These are phyloP conservation scores for Chamaenerion angustifolium DNA, from an alignment of 345 rosid species.

Conservation along the genomic window DNA sequence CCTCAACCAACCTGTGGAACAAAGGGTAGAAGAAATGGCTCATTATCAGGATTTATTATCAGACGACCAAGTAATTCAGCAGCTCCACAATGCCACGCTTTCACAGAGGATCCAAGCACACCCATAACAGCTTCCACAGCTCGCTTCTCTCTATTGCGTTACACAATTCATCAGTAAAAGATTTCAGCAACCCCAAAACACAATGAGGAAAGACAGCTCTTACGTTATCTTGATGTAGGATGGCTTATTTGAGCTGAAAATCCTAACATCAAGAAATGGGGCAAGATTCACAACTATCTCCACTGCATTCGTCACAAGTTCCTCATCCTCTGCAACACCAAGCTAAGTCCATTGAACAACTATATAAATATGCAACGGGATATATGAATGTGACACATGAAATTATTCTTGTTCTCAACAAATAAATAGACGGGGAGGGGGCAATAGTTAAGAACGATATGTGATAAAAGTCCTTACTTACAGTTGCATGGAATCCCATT, in stretches of 20 bases:
- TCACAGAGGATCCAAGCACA: conserved; percentile 58
- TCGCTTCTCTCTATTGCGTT: conserved; percentile 56
- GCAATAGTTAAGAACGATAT: too few species aligned
- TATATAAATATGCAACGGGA: background rate
- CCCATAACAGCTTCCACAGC: conserved; percentile 89
- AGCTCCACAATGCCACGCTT: conserved; percentile 96
- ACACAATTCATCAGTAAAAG: conserved; percentile 7
- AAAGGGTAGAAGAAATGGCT: conserved; percentile 79
- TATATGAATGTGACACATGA: background rate
- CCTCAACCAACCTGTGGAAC: conserved; percentile 74
- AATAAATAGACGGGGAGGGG: too few species aligned
- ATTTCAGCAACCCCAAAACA: conserved; percentile 5
- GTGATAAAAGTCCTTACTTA: too few species aligned
- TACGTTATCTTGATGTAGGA: conserved; percentile 74
- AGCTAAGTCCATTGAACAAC: background rate
- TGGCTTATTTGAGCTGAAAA: conserved; percentile 74
- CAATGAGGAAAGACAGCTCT: conserved; percentile 15
- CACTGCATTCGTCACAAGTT: conserved; percentile 81
- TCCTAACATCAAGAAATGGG: conserved; percentile 84
- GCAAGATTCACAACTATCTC: conserved; percentile 92
- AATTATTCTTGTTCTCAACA: background rate
- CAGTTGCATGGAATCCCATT: too few species aligned
- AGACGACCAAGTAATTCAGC: conserved; percentile 86
- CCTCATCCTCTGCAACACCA: conserved; percentile 73
- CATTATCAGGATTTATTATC: conserved; percentile 95